Evolutionary conservation across 192 early-diverging fungal species (phyloP), one percentile per base, ranked within the genome.

Genomic region (Linnemannia schmuckeri): DNA sequence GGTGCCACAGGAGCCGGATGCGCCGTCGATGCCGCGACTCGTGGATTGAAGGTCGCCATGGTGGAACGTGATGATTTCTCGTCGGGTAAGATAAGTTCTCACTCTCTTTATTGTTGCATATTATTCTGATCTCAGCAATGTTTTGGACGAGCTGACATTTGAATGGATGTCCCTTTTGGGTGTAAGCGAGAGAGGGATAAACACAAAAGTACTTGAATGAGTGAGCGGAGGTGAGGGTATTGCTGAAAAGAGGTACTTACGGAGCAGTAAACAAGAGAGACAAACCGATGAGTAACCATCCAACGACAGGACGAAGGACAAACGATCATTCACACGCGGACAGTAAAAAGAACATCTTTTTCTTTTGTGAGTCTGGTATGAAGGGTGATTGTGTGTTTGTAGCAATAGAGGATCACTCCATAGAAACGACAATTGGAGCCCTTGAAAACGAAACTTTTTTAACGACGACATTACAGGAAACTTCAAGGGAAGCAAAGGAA

Each of bases 11-110:
- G 97, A 38, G 92, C 95, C 24, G 98, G 98, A 27, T 94, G 95
- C 76, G 96, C 97, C 42, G 90, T 99, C 38, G 98, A 99, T 88
- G 98, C 97, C 27, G 96, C 95, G 0, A 98, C 98, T 9, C 92
- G 98, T 33, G 98, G 98, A 52, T 89, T 99, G 42, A 95, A 93
- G 33, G 97, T 98, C 44, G 98, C 98, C 6, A 90, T 99, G 84
- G 97, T 99, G 10, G 98, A 99, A 89, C 91, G 97, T 68, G 97
- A 99, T 84, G 98, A 99, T 88, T 99, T 97, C 93, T 92, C 97
- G 17, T 92, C 95, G 24, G 95, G 94, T 95, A 89, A 70, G 82
- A 3, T 72, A 5, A 15, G 44, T 13, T 3, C 44, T 7, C 49
- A 5, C 6, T 18, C 17, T 52, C 49, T 20, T 40, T 73, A 30